Evolutionary conservation across 1,284 basidiomycete genomes (phyloP).

Genomic region (Malassezia obtusa): DNA sequence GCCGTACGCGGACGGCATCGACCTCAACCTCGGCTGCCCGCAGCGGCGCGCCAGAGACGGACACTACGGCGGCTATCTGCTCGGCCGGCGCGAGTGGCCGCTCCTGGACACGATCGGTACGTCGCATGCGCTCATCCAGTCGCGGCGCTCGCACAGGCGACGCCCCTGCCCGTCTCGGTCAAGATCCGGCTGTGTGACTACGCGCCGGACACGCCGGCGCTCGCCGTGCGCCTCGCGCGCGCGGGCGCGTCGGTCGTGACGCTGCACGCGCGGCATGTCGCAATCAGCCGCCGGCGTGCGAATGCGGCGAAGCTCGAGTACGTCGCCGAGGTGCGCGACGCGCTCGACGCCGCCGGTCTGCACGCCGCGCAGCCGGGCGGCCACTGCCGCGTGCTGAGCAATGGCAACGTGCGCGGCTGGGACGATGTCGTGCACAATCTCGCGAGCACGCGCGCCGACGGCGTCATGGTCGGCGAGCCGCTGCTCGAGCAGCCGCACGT

Average conservation of each 20-base stretch:
- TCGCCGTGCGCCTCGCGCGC: slow-evolving; percentile 56
- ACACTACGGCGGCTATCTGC: slow-evolving; percentile 64
- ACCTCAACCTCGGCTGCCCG: slow-evolving; percentile 61
- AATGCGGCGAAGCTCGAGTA: slow-evolving; percentile 60
- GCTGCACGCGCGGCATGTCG: slow-evolving; percentile 63
- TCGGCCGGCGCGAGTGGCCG: slow-evolving; percentile 61
- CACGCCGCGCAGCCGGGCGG: slow-evolving; percentile 31
- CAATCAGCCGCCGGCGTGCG: slow-evolving; percentile 58
- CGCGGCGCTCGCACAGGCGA: slow-evolving; percentile 49
- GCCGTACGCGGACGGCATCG: slow-evolving; percentile 54
- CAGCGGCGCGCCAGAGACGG: slow-evolving; percentile 60
- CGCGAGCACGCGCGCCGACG: slow-evolving; percentile 58
- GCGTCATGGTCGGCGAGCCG: slow-evolving; percentile 66
- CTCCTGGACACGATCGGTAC: slow-evolving; percentile 54
- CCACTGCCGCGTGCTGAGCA: slow-evolving; percentile 59
- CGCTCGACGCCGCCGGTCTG: slow-evolving; percentile 38
- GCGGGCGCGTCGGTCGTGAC: slow-evolving; percentile 61
- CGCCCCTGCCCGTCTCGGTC: slow-evolving; percentile 55
- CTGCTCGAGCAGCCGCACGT: slow-evolving; percentile 58
- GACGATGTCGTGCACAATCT: slow-evolving; percentile 56
- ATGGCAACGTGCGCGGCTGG: slow-evolving; percentile 62
- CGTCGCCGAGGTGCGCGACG: slow-evolving; percentile 54
- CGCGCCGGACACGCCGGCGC: slow-evolving; percentile 54
- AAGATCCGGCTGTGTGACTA: slow-evolving; percentile 55
- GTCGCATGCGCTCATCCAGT: slow-evolving; percentile 38